Evolutionary conservation across 2,329 filamentous ascomycete genomes (phyloP), one percentile per base, ranked within the genome.

Genomic region (Blastomyces silverae): DNA sequence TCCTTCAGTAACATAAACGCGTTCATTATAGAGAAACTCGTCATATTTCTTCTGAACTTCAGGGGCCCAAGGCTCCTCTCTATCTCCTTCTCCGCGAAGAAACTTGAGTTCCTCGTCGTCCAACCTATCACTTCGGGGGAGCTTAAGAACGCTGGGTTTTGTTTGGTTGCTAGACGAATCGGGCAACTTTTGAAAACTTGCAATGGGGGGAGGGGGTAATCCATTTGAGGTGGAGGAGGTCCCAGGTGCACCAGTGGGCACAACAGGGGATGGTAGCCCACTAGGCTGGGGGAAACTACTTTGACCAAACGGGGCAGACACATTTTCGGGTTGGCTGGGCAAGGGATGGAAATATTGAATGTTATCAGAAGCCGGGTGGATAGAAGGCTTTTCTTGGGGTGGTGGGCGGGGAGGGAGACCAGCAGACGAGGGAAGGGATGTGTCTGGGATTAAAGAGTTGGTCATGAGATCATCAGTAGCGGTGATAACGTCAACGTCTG

Each of bases 1-100:
- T 37, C 80, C 80, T 70, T 82, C 80, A 0, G 80, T 81, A 28
- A 82, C 80, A 70, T 82, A 82, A n/a, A 78, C 69, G 55, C 80
- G 74, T 71, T 82, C 80, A 67, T 81, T 76, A 63, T 79, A 78
- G n/a, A 82, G 73, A 63, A 82, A 82, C 63, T 80, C 76, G 65
- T 82, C 79, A 67, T 82, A 82, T 61, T 80, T 79, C 67, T 77
- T 77, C 70, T 82, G 79, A 17, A 80, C 76, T 20, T 79, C 78
- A 15, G 79, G 78, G n/a, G 75, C 76, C 79, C 79, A 81, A 2
- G 77, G 78, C n/a, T 75, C 70, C 68, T 82, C 79, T 42, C 77
- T 75, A 62, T 79, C 76, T 15, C 65, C 67, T 46, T 66, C 65
- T 15, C 55, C 50, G 42, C 52, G 37, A 37, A 55, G 39, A 48